Evolutionary conservation across 2,329 filamentous ascomycete species (phyloP).

Genomic region (Penicillium crustosum): DNA sequence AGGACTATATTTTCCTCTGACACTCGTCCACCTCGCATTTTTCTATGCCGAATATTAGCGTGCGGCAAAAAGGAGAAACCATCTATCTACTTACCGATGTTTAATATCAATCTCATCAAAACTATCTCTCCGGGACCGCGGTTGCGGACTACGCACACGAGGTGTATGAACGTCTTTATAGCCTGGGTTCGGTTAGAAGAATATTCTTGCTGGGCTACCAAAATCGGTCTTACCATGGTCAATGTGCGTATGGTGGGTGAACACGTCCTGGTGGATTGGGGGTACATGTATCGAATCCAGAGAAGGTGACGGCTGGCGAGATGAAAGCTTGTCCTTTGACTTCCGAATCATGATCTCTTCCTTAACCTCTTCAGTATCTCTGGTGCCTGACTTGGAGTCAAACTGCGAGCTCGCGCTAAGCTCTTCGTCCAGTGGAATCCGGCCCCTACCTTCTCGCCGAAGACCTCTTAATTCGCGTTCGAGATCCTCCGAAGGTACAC

Average conservation of each 20-base stretch:
- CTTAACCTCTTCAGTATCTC: constrained; percentile 12
- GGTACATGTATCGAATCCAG: constrained; percentile 68
- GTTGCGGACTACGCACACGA: constrained; percentile 30
- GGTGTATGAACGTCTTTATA: constrained; percentile 28
- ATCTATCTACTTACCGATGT: constrained; percentile 45
- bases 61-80: background rate
- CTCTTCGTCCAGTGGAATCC: background rate
- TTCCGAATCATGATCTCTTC: constrained; percentile 20
- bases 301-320: constrained; percentile 54
- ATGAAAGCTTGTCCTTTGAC: constrained; percentile 24
- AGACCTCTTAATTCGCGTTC: constrained; percentile 4
- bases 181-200: constrained; percentile 20
- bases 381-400: background rate
- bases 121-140: constrained; percentile 35
- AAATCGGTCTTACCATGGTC: constrained; percentile 67
- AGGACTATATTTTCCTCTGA: constrained; percentile 29
- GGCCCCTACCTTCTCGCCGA: background rate
- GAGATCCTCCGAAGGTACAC: constrained; percentile 1
- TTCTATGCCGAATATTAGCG: constrained; percentile 4
- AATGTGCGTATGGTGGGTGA: constrained; percentile 83
- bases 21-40: constrained; percentile 26
- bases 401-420: background rate
- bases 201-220: background rate
- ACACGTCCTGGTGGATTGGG: constrained; percentile 82
- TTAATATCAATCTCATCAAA: constrained; percentile 58